phyloP scores from a whole-genome alignment of 257 asterid genomes.

The Solanum corneliomulleri region DNA sequence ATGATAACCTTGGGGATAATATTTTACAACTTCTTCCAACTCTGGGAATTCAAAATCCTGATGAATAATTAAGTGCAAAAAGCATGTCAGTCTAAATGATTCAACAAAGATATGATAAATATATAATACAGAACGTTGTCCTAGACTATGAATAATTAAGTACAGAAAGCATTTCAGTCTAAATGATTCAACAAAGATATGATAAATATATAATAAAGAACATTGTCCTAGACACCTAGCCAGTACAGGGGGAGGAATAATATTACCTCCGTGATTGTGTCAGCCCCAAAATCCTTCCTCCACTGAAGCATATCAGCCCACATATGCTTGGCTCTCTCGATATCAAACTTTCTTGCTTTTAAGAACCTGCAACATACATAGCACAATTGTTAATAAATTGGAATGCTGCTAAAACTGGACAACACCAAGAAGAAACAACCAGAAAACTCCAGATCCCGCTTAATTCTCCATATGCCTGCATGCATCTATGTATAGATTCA shows the following conservation, averaged over 20 bases:
- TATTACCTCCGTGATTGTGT: constrained; percentile 59
- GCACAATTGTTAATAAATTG: not conserved
- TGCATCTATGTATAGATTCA: not conserved
- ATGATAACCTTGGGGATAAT: constrained; percentile 95
- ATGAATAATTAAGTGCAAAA: constrained; percentile 1
- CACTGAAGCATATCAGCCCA: constrained; percentile 99
- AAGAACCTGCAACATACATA: constrained; percentile 47
- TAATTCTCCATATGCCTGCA: not conserved
- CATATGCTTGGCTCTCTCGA: constrained; percentile 80
- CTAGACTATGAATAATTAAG: not conserved
- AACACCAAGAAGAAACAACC: not conserved
- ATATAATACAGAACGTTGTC: not conserved
- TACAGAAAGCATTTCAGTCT: not conserved
- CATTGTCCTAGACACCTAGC: not conserved
- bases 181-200: not conserved
- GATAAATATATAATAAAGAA: not conserved
- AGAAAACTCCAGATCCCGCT: not conserved
- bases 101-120: not conserved
- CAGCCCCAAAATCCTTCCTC: constrained; percentile 93
- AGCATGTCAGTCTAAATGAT: not conserved
- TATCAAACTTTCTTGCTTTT: constrained; percentile 87
- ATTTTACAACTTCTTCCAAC: constrained; percentile 62
- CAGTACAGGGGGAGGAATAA: not conserved
- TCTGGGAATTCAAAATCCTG: constrained; percentile 88
- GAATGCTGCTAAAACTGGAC: constrained; percentile 5